Evolutionary conservation across 2,329 filamentous ascomycete species (phyloP), one percentile per base, ranked within the genome.

Genomic region (Aspergillus sp.): DNA sequence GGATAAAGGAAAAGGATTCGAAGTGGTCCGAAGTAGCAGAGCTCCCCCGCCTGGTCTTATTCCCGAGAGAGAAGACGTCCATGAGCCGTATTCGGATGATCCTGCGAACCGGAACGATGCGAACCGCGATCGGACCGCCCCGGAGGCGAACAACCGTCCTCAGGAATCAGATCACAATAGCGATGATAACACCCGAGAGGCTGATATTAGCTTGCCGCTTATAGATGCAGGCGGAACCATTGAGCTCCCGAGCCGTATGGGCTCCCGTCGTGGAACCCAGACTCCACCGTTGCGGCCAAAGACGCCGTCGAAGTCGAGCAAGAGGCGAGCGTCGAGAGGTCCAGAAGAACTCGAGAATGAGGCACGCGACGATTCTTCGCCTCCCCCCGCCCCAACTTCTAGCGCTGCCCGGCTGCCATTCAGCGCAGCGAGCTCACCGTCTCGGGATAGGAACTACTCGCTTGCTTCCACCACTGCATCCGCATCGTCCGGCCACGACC

Each of bases 1-100:
- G 70, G 93, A 97, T 64, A 96, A 96, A 75, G 88, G 89, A 64
- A 98, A 98, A 75, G 95, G 95, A 0, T 99, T 99, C 65, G 95
- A 98, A 73, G 95, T 99, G 5, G 93, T 99, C 15, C 82, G 95
- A 68, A 97, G 93, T 71, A 86, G 91, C 7, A 85, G 93, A 55
- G 92, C 95, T 79, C 92, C 92, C 2, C 88, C 90, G 6, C 87
- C 88, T 57, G 89, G 91, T 80, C 83, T 82, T 62, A 70, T 76
- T 77, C 78, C 69, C 44, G 82, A 76, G 27, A 77, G 82, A 9
- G 81, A 84, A 31, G 82, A 86, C 57, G 86, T 84, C 41, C 81
- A 88, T 57, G 89, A 90, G 52, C 84, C 86, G 1, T 90, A 85
- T 62, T 74, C 73, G n/a, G 83, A 85, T 61, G 79, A 81, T 17